Evolutionary conservation across 1,139 yeast genomes (phyloP).

Genomic region (Kodamaea alishanica): DNA sequence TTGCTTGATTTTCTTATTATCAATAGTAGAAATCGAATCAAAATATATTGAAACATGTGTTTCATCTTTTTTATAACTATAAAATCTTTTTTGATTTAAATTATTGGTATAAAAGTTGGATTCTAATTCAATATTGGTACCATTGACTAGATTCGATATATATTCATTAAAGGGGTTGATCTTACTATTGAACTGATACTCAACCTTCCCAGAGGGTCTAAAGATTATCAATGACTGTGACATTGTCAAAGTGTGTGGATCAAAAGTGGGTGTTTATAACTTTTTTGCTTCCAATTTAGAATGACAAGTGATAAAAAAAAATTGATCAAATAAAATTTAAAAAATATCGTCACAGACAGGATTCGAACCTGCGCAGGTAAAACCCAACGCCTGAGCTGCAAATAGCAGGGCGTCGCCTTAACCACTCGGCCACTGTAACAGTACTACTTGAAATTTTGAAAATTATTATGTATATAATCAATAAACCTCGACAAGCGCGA

Average conservation of each 20-base stretch:
- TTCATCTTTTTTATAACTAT: constrained; percentile 28
- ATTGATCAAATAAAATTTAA: constrained; percentile 23
- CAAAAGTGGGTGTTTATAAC: constrained; percentile 1
- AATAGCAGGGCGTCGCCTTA: constrained; percentile 34
- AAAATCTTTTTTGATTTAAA: constrained; percentile 35
- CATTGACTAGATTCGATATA: constrained; percentile 37
- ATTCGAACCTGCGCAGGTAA: constrained; percentile 88
- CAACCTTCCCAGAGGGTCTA: constrained; percentile 35
- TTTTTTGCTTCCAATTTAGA: background rate
- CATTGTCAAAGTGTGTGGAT: constrained; percentile 12
- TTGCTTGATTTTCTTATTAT: constrained; percentile 36
- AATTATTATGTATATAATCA: background rate
- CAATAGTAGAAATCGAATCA: constrained; percentile 40
- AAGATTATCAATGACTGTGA: constrained; percentile 34
- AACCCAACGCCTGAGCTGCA: constrained; percentile 69
- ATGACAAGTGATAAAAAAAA: constrained; percentile 15
- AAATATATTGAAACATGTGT: constrained; percentile 38
- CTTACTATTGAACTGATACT: constrained; percentile 37
- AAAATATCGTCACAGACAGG: constrained; percentile 73
- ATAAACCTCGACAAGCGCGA: too few species aligned
- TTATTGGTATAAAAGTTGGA: constrained; percentile 33
- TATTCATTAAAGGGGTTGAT: constrained; percentile 42
- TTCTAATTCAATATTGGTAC: constrained; percentile 32
- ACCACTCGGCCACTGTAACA: constrained; percentile 34
- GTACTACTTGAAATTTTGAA: background rate